Percentiles rank a stretch among this genome's conserved stretches.
Conservation (phyloP, 2,329 filamentous ascomycete genomes). For the Shiraia sp. region DNA sequence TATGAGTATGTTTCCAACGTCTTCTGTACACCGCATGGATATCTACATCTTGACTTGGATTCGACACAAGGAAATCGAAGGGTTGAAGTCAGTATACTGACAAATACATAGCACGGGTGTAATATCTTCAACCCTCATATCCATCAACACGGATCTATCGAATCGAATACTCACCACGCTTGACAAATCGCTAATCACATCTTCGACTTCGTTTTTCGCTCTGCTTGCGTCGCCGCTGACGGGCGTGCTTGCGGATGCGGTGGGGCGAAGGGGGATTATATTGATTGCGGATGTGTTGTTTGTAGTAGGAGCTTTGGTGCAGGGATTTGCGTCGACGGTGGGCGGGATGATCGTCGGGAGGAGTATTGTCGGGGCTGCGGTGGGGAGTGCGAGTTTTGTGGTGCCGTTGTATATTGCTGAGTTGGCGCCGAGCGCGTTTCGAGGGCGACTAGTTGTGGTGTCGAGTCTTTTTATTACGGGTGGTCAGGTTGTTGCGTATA, state of each 20-base stretch:
- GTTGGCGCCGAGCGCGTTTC: slow-evolving; percentile 73
- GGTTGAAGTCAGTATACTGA: too few relatives aligned
- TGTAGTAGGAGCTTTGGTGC: slow-evolving; percentile 66
- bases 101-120: slow-evolving; percentile 57
- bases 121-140: slow-evolving; percentile 63
- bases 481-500: slow-evolving; percentile 86
- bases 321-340: slow-evolving; percentile 64
- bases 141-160: slow-evolving; percentile 58
- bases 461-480: slow-evolving; percentile 82
- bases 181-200: slow-evolving; percentile 63
- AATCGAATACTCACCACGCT: slow-evolving; percentile 54
- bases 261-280: slow-evolving; percentile 83
- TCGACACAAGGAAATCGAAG: too few relatives aligned
- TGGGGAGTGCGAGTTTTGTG: slow-evolving; percentile 79
- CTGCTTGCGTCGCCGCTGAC: slow-evolving; percentile 60
- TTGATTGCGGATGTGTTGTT: slow-evolving; percentile 68
- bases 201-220: slow-evolving; percentile 61
- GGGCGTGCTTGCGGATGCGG: slow-evolving; percentile 66
- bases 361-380: slow-evolving; percentile 70
- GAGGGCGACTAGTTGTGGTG: slow-evolving; percentile 81
- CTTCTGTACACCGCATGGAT: too few relatives aligned
- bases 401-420: slow-evolving; percentile 81
- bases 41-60: too few relatives aligned
- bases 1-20: slow-evolving; percentile 55
- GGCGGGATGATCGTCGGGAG: slow-evolving; percentile 68